Evolutionary conservation across 2,329 filamentous ascomycete species (phyloP), one percentile per base, ranked within the genome.

Genomic region (Colletotrichum navitas): DNA sequence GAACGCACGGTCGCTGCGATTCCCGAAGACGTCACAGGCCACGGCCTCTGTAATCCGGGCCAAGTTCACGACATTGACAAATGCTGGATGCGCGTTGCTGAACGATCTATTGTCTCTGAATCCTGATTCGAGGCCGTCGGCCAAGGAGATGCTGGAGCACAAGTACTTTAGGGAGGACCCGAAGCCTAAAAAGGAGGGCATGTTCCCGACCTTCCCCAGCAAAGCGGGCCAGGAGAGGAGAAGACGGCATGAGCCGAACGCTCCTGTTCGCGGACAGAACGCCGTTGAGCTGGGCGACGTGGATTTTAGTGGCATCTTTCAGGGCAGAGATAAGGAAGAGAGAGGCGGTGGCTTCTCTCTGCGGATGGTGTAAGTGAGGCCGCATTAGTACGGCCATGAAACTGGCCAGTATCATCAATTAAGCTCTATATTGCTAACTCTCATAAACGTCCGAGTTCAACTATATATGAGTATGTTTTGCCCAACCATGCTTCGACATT

Each of bases 141-240:
- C 95, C 1, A 85, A 85, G 61, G 89, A 94, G 71, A 91, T 97
- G 79, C 86, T 98, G 45, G 84, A 87, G 59, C 94, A 98, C 80
- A 86, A 90, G 45, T 99, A 97, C 81, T 99, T 99, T 81, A 85
- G 81, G 24, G 95, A 98, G 82, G 92, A 97, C 76, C 96, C 96
- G 0, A 93, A 93, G 72, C 94, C 95, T 1, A 98, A 98, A 83
- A 91, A 92, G 10, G 92, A 94, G 79, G 92, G 92, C 76, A 92
- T 99, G 91, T 98, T 99, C 79, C 96, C 96, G 2, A 98, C 96
- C 0, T 99, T 98, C 80, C 96, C 96, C 0, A 96, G 93, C 76
- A 98, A 97, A 81, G 96, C 96, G 0, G 94, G 94, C 1, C 93
- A 96, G 85, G 96, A 99, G 85, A 92, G 91, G 78, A 86, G 94